Conservation (phyloP, 306 rosid genomes). For the Betula pendula region DNA sequence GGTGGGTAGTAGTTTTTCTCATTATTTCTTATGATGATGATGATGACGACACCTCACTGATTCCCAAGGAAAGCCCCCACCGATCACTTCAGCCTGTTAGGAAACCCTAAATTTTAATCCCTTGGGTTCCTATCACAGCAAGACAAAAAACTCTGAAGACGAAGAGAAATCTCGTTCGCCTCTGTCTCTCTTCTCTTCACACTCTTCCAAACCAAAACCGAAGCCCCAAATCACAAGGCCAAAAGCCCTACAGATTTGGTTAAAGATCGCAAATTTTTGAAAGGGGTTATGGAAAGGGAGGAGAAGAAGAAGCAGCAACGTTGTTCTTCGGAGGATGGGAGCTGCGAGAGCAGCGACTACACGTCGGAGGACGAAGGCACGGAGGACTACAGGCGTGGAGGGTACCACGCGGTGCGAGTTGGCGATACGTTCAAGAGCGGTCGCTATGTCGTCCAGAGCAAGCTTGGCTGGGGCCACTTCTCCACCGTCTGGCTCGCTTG, state of each 20-base stretch:
- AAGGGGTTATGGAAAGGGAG: constrained; percentile 2
- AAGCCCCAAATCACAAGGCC: not conserved
- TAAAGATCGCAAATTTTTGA: constrained; percentile 2
- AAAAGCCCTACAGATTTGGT: constrained; percentile 14
- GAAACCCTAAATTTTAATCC: too few relatives aligned
- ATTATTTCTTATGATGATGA: not conserved
- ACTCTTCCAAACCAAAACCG: not conserved
- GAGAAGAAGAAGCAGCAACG: constrained; percentile 31
- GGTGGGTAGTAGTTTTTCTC: not conserved
- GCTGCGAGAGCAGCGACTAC: constrained; percentile 77
- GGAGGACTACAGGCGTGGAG: constrained; percentile 94
- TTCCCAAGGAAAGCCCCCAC: not conserved
- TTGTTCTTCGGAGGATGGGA: constrained; percentile 37
- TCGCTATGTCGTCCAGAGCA: constrained; percentile 77
- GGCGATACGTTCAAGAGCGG: constrained; percentile 77
- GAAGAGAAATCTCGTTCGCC: not conserved
- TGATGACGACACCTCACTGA: constrained; percentile 24
- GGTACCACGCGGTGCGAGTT: constrained; percentile 89
- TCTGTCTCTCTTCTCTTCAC: not conserved
- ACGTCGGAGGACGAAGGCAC: constrained; percentile 98
- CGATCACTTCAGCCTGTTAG: not conserved
- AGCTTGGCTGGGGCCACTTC: constrained; percentile 99
- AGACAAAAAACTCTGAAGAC: not conserved
- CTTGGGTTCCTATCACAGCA: too few relatives aligned
- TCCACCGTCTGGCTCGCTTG: constrained; percentile 99